Evolutionary conservation across 805 yeast genomes (phyloP), one percentile per base, ranked within the genome.

Genomic region (Cyberlindnera japonica): DNA sequence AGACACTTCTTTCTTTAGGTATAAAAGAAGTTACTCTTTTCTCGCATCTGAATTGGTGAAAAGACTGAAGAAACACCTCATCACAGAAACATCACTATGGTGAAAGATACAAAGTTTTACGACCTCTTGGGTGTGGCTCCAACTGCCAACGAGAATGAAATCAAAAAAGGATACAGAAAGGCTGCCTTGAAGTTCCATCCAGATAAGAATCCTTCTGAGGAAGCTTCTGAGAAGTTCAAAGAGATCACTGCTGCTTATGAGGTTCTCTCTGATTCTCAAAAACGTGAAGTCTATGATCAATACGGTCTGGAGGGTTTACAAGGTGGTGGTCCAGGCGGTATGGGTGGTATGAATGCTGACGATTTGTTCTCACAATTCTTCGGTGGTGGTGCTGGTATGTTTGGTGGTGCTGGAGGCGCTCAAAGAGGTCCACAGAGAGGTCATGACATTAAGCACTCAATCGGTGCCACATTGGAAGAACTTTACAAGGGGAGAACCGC

Each of bases 221-320:
- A 90, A 64, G 96, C 95, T 13, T 93, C 95, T 38, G 98, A 91
- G 61, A 89, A 86, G 68, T 91, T 91, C 67, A 91, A 91, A 66
- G 96, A 88, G 62, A 75, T 88, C 57, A 81, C 91, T 4, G 77
- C 78, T 45, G 96, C 97, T 6, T 78, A 91, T 62, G 98, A 91
- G 65, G 71, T 88, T n/a, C 72, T 91, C 49, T 75, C 87, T 11
- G 97, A 90, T 59, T 70, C 82, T 14, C 84, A 90, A 60, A 93
- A 90, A 72, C 85, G 98, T 71, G 86, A 82, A 26, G 54, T 83
- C 4, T 91, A 91, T 61, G 98, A 93, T 67, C 79, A 77, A 50
- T 88, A 77, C 59, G 99, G 99, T 64, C 83, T 82, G 62, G 97
- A 89, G 57, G 99, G 99, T 41, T 72, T 93, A 54, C 71, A 71